These are phyloP conservation scores for Calcarisporium arbuscula DNA, from an alignment of 2,329 filamentous ascomycete genomes.

Conservation along the genomic window DNA sequence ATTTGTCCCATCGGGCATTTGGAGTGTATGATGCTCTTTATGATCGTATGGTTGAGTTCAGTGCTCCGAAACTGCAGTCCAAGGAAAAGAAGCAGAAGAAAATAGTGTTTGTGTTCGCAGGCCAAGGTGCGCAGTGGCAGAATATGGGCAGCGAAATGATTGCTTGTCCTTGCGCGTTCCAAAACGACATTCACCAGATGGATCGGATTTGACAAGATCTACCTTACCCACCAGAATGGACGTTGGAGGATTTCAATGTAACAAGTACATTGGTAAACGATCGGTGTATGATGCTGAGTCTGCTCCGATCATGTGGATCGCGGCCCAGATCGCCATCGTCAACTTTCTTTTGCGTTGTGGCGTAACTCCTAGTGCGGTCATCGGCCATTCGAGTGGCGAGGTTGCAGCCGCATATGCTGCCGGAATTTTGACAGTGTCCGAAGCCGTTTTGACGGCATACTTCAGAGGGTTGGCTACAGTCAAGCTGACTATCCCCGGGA, in stretches of 20 bases:
- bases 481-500: conserved; percentile 6
- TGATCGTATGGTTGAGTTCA: background rate
- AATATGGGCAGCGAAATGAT: background rate
- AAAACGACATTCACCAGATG: background rate
- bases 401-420: conserved; percentile 23
- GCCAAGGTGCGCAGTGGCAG: background rate
- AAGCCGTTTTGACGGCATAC: conserved; percentile 14
- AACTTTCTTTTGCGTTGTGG: conserved; percentile 23
- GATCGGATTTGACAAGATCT: background rate
- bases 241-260: background rate
- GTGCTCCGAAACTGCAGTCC: background rate
- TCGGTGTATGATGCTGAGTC: no score
- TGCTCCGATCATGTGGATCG: conserved; percentile 27
- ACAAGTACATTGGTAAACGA: no score
- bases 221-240: background rate
- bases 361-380: conserved; percentile 28
- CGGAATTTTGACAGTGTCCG: conserved; percentile 6
- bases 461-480: conserved; percentile 11
- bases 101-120: background rate
- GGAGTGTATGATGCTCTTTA: no score
- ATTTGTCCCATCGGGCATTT: background rate
- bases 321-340: conserved; percentile 27
- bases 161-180: background rate
- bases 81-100: background rate
- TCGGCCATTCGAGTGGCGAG: conserved; percentile 27